Conservation (phyloP, 441 rosid genomes). For the Breynia disticha region DNA sequence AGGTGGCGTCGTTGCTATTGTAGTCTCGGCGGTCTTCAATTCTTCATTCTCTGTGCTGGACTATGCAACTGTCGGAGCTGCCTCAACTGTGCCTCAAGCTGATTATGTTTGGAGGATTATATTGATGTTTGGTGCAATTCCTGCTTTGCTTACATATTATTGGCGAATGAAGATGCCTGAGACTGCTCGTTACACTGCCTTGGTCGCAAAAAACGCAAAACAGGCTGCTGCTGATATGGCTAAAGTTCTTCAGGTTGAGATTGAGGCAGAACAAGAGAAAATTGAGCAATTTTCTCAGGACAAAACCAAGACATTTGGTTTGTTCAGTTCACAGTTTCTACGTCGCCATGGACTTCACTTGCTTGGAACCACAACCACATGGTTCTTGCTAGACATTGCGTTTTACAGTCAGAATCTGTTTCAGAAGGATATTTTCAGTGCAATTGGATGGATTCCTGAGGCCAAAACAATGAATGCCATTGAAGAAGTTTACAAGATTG, state of each 20-base stretch:
- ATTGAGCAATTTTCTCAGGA: constrained; percentile 15
- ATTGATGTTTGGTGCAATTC: constrained; percentile 63
- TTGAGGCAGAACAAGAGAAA: constrained; percentile 39
- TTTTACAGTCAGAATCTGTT: constrained; percentile 54
- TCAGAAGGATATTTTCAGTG: constrained; percentile 69
- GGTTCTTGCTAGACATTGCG: too few relatives aligned
- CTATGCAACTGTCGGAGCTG: constrained; percentile 35
- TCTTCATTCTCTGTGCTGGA: constrained; percentile 30
- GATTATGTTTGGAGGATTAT: constrained; percentile 62
- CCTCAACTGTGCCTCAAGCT: constrained; percentile 48
- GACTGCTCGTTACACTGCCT: constrained; percentile 72
- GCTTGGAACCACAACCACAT: too few relatives aligned
- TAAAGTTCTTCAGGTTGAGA: constrained; percentile 53
- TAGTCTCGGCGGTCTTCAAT: constrained; percentile 29
- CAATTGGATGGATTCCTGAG: constrained; percentile 65
- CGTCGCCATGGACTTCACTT: constrained; percentile 50
- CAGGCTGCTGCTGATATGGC: constrained; percentile 64
- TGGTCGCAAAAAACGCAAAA: constrained; percentile 57
- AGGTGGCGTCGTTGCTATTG: constrained; percentile 50
- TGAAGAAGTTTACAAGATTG: constrained; percentile 56
- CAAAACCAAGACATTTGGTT: constrained; percentile 24
- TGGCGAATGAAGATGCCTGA: constrained; percentile 75
- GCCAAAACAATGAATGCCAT: constrained; percentile 60
- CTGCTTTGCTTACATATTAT: constrained; percentile 60
- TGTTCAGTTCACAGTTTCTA: constrained; percentile 38